Evolutionary conservation across 192 early-diverging fungal species (phyloP), one percentile per base, ranked within the genome.

Genomic region (Mortierella alpina): DNA sequence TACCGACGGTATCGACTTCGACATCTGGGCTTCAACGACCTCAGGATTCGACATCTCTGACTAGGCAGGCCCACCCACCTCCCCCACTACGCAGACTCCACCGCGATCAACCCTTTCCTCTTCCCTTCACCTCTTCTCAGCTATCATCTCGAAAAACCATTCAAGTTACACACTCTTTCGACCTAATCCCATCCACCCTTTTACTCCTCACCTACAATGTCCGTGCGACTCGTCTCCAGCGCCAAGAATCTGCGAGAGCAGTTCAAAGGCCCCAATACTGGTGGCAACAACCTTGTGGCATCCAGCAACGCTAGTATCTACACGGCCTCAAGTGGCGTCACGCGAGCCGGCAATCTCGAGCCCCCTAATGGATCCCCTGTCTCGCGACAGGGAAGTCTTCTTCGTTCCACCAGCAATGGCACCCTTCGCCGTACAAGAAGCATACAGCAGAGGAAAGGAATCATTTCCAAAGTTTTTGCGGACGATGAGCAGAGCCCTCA

Each of bases 401-500:
- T 72, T n/a, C 77, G 70, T 7, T 67, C 77, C 15, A 44, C 64
- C 13, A 80, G 77, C 49, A 66, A 54, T 17, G 70, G 70, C 45
- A 59, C 51, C 23, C 59, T 72, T 14, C 65, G 63, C 14, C 69
- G 70, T 4, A 45, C 55, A 9, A 72, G 68, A 70, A 80, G 77
- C 60, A 44, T 68, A 0, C 77, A 72, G 8, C 31, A 31, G n/a
- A 80, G 64, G 60, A 80, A 72, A 31, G 60, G 66, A 1, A 52
- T 70, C 40, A 77, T 70, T 0, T 59, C 67, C 55, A 76, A 76
- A 44, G 74, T 76, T 62, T 76, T 76, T 64, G 66, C 67, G 14
- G 74, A 77, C 42, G 67, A 69, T 13, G 70, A 39, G 12, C 11
- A 31, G 7, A 53, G 61, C 10, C 44, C 22, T 1, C 56, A 61